phyloP scores from a whole-genome alignment of 129 eudicot genomes.

The Arctium lappa region DNA sequence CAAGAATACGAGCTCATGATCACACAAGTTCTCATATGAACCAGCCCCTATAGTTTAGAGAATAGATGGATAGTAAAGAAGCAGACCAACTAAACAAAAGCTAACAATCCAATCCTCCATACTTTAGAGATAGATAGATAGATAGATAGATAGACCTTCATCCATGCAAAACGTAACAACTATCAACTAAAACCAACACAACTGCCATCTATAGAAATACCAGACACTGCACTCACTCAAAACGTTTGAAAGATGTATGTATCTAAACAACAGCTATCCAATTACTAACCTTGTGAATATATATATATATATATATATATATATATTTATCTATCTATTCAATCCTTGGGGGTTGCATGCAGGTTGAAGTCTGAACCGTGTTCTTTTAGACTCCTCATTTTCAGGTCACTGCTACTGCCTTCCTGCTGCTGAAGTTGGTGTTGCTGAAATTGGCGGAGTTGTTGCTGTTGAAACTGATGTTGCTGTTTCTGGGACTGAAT shows the following conservation, averaged over 20 bases:
- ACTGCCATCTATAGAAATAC: background rate
- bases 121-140: background rate
- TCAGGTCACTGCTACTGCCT: slow-evolving; percentile 18
- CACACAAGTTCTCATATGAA: no score
- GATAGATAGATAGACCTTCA: background rate
- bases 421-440: slow-evolving; percentile 38
- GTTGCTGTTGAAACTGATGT: slow-evolving; percentile 1
- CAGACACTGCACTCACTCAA: background rate
- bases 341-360: slow-evolving; percentile 30
- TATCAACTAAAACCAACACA: background rate
- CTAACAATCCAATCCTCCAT: background rate
- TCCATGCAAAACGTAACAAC: background rate
- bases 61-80: background rate
- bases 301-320: background rate
- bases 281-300: slow-evolving; percentile 3
- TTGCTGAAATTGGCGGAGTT: slow-evolving; percentile 13
- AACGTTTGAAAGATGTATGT: background rate
- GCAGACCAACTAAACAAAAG: background rate
- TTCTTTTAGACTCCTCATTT: slow-evolving; percentile 22
- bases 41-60: background rate
- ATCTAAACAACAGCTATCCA: slow-evolving; percentile 13
- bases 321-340: background rate
- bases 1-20: no score
- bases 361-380: slow-evolving; percentile 17
- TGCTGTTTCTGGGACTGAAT: slow-evolving; percentile 58